Conservation (phyloP, 352 stramenopile genomes). For the Phytophthora pisi region DNA sequence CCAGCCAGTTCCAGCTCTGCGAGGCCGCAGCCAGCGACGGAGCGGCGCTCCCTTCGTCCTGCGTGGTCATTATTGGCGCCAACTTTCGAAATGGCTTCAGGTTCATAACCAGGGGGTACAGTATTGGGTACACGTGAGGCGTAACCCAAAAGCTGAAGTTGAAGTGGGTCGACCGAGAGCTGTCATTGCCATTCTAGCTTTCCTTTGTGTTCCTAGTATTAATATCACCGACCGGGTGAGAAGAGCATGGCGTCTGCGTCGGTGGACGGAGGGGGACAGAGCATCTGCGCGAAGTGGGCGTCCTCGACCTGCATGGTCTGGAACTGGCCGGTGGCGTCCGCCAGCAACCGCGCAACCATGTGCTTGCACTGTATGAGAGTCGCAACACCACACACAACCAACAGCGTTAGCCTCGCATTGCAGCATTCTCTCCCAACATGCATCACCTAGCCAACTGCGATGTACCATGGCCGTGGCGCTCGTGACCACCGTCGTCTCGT, state of each 20-base stretch:
- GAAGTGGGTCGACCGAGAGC: neutral
- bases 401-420: neutral
- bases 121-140: constrained; percentile 6
- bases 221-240: constrained; percentile 9
- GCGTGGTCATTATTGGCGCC: constrained; percentile 16
- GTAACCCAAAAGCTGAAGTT: constrained; percentile 15
- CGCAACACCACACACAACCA: neutral
- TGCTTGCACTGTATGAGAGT: constrained; percentile 64
- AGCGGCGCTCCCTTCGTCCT: constrained; percentile 5
- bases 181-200: no score
- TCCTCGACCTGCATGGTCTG: constrained; percentile 60
- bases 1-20: constrained; percentile 61
- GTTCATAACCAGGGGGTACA: neutral
- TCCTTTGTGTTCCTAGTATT: neutral
- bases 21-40: constrained; percentile 13
- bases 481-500: constrained; percentile 42
- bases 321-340: constrained; percentile 55
- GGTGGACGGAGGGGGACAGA: constrained; percentile 37
- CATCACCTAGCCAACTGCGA: neutral
- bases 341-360: constrained; percentile 65
- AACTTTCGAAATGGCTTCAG: constrained; percentile 19
- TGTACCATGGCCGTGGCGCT: constrained; percentile 61
- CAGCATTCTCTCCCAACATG: neutral
- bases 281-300: constrained; percentile 63
- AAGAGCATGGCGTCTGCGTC: constrained; percentile 8